Conservation (phyloP, 2,329 filamentous ascomycete genomes). For the Catunica adiposa region DNA sequence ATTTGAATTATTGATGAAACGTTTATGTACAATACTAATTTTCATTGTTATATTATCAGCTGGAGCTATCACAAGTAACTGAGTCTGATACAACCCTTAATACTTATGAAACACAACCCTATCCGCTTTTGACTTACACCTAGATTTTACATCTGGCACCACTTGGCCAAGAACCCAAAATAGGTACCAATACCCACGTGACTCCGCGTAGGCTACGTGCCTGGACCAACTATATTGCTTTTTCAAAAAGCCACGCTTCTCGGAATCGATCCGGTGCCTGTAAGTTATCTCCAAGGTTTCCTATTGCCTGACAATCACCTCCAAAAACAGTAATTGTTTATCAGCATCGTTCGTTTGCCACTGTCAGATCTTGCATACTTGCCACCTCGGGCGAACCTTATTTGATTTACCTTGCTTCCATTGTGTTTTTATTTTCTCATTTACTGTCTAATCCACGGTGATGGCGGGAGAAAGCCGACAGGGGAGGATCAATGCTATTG, state of each 20-base stretch:
- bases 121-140: background rate
- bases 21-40: too few species aligned
- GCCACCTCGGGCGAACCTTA: background rate
- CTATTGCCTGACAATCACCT: background rate
- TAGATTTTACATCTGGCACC: background rate
- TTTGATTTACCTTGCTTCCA: background rate
- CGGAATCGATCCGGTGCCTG: background rate
- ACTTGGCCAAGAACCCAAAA: background rate
- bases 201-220: slow-evolving; percentile 16
- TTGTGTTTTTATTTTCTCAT: background rate
- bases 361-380: background rate
- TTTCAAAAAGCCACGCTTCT: background rate
- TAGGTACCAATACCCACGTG: slow-evolving; percentile 5
- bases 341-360: background rate
- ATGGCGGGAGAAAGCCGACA: slow-evolving; percentile 6
- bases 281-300: background rate
- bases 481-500: slow-evolving; percentile 10
- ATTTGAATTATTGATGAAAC: too few species aligned
- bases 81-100: too few species aligned
- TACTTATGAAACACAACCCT: background rate
- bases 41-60: too few species aligned
- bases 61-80: too few species aligned
- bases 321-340: background rate
- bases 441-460: background rate
- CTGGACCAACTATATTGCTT: slow-evolving; percentile 11